Conservation (phyloP, 352 stramenopile genomes). For the Pythium grandisporangium region DNA sequence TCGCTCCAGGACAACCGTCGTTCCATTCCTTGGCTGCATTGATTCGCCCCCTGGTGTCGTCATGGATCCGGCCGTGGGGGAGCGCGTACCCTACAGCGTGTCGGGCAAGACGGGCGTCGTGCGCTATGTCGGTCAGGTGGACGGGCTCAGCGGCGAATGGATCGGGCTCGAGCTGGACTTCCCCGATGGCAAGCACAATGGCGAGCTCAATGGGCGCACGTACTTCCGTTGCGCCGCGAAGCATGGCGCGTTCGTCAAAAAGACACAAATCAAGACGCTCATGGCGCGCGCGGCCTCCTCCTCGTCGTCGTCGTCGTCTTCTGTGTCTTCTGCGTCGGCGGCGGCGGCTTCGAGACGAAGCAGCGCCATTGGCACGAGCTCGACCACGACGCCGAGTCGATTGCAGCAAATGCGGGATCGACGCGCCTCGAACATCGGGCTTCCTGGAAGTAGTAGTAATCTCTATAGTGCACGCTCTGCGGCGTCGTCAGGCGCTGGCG, state of each 20-base stretch:
- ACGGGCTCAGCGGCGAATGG: conserved; percentile 75
- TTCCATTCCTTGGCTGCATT: too few species aligned
- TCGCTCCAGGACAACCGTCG: too few species aligned
- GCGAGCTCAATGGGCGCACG: conserved; percentile 66
- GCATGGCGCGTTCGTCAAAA: conserved; percentile 72
- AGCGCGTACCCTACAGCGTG: conserved; percentile 50
- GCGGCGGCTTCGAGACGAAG: conserved; percentile 2
- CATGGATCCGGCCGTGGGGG: conserved; percentile 50
- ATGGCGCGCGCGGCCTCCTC: conserved; percentile 5
- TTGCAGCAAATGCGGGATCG: conserved; percentile 29
- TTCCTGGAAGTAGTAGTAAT: not conserved
- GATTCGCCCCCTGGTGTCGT: too few species aligned
- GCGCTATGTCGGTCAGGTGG: conserved; percentile 67
- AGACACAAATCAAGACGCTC: conserved; percentile 18
- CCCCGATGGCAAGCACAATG: conserved; percentile 80
- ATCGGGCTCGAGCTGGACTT: conserved; percentile 72
- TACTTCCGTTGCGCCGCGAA: conserved; percentile 75
- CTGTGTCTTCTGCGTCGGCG: not conserved
- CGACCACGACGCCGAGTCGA: conserved; percentile 8
- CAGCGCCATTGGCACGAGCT: not conserved
- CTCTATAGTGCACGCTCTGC: not conserved
- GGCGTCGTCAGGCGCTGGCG: not conserved
- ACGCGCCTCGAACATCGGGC: conserved; percentile 19
- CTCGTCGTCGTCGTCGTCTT: not conserved
- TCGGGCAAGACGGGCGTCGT: conserved; percentile 62